Conservation (phyloP, 345 rosid species). For the Populus tremula region DNA sequence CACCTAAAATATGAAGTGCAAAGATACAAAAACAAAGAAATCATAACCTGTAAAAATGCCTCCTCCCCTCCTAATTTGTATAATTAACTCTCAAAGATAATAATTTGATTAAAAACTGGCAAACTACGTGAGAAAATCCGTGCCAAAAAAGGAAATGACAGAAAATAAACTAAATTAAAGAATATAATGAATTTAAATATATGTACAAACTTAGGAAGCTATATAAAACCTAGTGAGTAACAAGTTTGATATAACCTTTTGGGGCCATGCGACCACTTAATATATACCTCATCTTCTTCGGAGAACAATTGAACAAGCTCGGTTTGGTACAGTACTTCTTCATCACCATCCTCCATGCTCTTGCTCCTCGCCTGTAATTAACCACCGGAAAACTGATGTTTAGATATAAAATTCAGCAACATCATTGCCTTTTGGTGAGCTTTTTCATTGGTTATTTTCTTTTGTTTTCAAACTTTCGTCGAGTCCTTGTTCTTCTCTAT, state of each 20-base stretch:
- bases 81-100: too few relatives aligned
- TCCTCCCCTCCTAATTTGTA: too few relatives aligned
- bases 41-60: background rate
- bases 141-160: too few relatives aligned
- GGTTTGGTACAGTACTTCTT: constrained; percentile 55
- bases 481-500: background rate
- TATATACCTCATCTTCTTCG: constrained; percentile 89
- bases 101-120: too few relatives aligned
- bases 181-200: background rate
- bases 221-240: too few relatives aligned
- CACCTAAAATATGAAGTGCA: constrained; percentile 38
- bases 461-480: background rate
- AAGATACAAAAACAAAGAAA: background rate
- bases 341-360: constrained; percentile 47
- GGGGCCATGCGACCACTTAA: background rate
- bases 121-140: too few relatives aligned
- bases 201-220: background rate
- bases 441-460: constrained; percentile 22
- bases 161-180: too few relatives aligned
- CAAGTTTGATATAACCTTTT: background rate
- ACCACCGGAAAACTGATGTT: constrained; percentile 3
- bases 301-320: constrained; percentile 85
- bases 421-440: background rate
- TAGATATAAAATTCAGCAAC: too few relatives aligned
- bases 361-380: constrained; percentile 49